phyloP scores from a whole-genome alignment of 768 basidiomycete genomes.

The Mycena galopus region DNA sequence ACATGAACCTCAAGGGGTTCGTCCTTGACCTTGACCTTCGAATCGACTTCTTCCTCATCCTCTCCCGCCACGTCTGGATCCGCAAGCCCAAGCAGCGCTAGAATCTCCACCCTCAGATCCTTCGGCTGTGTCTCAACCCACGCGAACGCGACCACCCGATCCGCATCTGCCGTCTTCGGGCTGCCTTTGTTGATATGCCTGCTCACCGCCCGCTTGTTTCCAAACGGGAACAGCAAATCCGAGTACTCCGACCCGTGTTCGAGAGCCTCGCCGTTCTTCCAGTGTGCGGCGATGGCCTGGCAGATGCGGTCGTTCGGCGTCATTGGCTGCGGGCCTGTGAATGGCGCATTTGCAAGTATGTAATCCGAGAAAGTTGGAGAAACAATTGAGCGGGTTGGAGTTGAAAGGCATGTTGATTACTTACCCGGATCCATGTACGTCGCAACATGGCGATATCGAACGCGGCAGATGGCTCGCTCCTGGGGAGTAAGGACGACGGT shows the following conservation, averaged over 20 bases:
- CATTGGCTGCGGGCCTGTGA: constrained; percentile 17
- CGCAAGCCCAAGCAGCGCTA: constrained; percentile 11
- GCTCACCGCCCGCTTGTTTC: constrained; percentile 26
- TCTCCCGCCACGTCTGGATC: background rate
- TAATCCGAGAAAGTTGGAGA: background rate
- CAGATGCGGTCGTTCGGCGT: constrained; percentile 20
- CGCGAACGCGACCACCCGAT: constrained; percentile 17
- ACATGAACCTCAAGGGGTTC: background rate
- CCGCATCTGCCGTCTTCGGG: background rate
- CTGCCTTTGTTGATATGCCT: constrained; percentile 27
- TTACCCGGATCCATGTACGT: constrained; percentile 30
- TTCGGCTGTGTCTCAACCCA: constrained; percentile 18
- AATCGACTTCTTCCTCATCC: background rate
- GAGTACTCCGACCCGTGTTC: constrained; percentile 20
- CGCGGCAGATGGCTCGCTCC: constrained; percentile 29
- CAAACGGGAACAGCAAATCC: constrained; percentile 25
- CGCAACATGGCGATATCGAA: constrained; percentile 27
- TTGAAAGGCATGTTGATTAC: background rate
- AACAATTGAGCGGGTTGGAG: too few species aligned
- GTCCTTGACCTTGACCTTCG: constrained; percentile 1
- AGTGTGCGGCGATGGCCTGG: constrained; percentile 24
- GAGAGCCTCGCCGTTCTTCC: constrained; percentile 18
- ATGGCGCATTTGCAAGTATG: too few species aligned
- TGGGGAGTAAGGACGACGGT: constrained; percentile 16
- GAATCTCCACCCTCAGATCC: background rate